Evolutionary conservation across 2,329 filamentous ascomycete genomes (phyloP).

Genomic region (Bipolaris victoriae): DNA sequence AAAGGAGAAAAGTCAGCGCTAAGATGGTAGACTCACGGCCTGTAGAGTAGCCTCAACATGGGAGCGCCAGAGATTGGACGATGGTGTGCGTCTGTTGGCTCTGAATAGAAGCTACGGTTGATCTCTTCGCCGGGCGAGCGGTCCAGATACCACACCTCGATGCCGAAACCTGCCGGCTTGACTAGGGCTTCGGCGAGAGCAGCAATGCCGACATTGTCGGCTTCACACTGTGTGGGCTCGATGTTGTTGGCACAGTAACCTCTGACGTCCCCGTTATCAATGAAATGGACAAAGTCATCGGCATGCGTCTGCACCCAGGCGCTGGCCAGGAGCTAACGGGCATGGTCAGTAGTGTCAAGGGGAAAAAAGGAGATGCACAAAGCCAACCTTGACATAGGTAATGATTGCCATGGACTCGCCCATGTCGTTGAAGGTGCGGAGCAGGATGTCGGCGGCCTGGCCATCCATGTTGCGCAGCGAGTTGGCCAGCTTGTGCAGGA

Average conservation of each 20-base stretch:
- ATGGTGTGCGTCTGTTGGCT: constrained; percentile 55
- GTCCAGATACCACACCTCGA: constrained; percentile 92
- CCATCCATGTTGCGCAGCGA: constrained; percentile 64
- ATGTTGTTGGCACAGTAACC: constrained; percentile 74
- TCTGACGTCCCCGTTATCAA: constrained; percentile 63
- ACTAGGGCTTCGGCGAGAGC: constrained; percentile 80
- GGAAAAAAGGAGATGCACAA: neutral
- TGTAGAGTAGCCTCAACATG: constrained; percentile 71
- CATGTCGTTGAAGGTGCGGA: constrained; percentile 75
- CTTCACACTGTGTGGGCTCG: constrained; percentile 78
- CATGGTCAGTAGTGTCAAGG: constrained; percentile 16
- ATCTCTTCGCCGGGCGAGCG: constrained; percentile 78
- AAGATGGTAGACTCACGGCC: constrained; percentile 60
- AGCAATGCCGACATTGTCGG: constrained; percentile 86
- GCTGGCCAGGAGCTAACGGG: constrained; percentile 73
- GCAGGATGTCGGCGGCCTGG: constrained; percentile 58
- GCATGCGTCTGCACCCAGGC: constrained; percentile 81
- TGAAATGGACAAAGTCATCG: constrained; percentile 73
- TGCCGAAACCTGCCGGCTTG: constrained; percentile 75
- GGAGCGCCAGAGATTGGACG: constrained; percentile 56
- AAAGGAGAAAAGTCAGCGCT: neutral
- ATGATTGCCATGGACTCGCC: constrained; percentile 75
- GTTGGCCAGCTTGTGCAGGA: constrained; percentile 69
- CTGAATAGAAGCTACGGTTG: constrained; percentile 70
- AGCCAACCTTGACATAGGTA: constrained; percentile 73